phyloP scores from a whole-genome alignment of 164 flowering plant species.

The grape (Vitis vinifera) region ASM3070453v1 NC_081807.1:4443001-4443500 shows the following conservation, averaged over 20 bases:
- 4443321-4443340: slow-evolving; percentile 31
- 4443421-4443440: slow-evolving; percentile 19
- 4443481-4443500: slow-evolving; percentile 32
- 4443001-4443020: no score
- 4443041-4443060: no score
- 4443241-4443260: slow-evolving; percentile 22
- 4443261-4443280: slow-evolving; percentile 11
- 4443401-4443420: slow-evolving; percentile 29
- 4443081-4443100: no score
- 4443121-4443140: no score
- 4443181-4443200: no score
- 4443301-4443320: neutral
- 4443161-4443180: no score
- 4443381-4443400: slow-evolving; percentile 35
- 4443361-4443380: slow-evolving; percentile 13
- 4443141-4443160: no score
- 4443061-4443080: no score
- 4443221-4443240: slow-evolving; percentile 24
- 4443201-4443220: no score
- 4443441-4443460: slow-evolving; percentile 12
- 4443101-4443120: no score
- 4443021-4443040: no score
- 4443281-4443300: slow-evolving; percentile 24
- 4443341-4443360: slow-evolving; percentile 24
- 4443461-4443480: slow-evolving; percentile 36